phyloP scores from a whole-genome alignment of 1,284 basidiomycete species.

The Apiotrichum brassicae region DNA sequence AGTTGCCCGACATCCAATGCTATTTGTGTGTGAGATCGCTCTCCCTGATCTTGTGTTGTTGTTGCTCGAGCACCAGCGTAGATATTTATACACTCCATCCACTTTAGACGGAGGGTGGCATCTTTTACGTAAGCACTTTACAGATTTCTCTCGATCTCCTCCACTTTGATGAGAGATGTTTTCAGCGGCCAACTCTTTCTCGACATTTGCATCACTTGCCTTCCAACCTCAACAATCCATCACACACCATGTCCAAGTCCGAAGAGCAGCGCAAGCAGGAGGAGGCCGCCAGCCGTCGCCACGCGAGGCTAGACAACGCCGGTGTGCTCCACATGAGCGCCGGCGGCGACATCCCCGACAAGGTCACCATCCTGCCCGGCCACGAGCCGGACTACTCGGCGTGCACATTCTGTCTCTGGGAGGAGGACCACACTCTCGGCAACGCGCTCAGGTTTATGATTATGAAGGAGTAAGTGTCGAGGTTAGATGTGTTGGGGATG shows the following conservation, averaged over 20 bases:
- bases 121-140: too few species aligned
- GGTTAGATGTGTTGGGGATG: slow-evolving; percentile 17
- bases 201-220: too few species aligned
- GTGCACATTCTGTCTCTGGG: slow-evolving; percentile 83
- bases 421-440: slow-evolving; percentile 93
- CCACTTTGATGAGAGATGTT: background rate
- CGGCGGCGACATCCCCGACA: slow-evolving; percentile 30
- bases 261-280: slow-evolving; percentile 15
- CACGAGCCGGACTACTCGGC: slow-evolving; percentile 75
- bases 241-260: slow-evolving; percentile 1
- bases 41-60: too few species aligned
- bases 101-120: too few species aligned
- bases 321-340: slow-evolving; percentile 36
- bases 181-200: too few species aligned
- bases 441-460: slow-evolving; percentile 95
- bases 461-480: slow-evolving; percentile 84
- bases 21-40: too few species aligned
- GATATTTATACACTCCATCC: too few species aligned
- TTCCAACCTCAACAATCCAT: background rate
- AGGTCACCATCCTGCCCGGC: slow-evolving; percentile 54
- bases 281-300: slow-evolving; percentile 15
- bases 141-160: too few species aligned
- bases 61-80: too few species aligned
- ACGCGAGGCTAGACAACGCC: slow-evolving; percentile 37
- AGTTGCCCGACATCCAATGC: too few species aligned